Evolutionary conservation across 768 basidiomycete genomes (phyloP), one percentile per base, ranked within the genome.

Genomic region (Agaricus blazei): DNA sequence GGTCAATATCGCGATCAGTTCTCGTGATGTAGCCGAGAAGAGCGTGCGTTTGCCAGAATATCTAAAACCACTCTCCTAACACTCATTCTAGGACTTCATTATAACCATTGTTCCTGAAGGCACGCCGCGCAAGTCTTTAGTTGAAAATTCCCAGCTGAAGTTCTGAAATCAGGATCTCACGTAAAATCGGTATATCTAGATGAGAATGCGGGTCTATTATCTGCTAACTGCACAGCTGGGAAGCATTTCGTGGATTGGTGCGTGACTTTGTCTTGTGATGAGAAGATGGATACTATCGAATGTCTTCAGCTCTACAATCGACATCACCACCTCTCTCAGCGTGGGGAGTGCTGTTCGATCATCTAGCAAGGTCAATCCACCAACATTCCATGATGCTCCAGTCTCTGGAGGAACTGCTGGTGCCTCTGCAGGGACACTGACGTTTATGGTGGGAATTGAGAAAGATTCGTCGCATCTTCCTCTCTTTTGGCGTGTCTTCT

Each of bases 191-290:
- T 77, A 38, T 77, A 73, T 48, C 57, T 73, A 48, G 64, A 64
- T 9, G 60, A 67, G 9, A 60, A 66, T 44, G 66, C 56, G 6
- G 75, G 75, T 0, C 58, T 75, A 4, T 62, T 76, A 2, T 70
- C 74, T 1, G 70, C 65, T 9, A 37, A 56, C 2, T 60, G 71
- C 47, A 67, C 68, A 12, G 65, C 69, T n/a, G 68, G 68, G 3
- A 77, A 75, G 57, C 26, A 72, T 14, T 74, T 76, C 52, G 69
- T 77, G 31, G 75, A 76, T 60, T 74, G 73, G 74, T 74, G 61
- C 49, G 64, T 41, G 15, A 11, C 9, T 43, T n/a, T 23, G 7
- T 12, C 44, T 45, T 48, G 46, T 11, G 8, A 11, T 34, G 8
- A 12, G n/a, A 14, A 54, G 23, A 41, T 28, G 19, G 11, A 28